Conservation (phyloP, 2,329 filamentous ascomycete species). For the Fusarium burgessii region DNA sequence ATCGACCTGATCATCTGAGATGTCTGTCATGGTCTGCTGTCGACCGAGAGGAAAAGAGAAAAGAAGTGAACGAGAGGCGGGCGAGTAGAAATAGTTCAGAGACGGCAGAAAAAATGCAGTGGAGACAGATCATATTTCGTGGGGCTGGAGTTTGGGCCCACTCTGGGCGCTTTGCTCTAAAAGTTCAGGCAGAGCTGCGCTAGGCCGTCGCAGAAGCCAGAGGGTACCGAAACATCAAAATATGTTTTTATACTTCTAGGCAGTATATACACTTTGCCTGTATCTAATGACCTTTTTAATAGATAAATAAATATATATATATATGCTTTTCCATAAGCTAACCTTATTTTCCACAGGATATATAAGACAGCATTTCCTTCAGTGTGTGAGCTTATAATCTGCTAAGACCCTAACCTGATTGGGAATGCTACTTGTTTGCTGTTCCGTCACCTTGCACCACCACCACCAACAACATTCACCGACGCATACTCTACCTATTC, state of each 20-base stretch:
- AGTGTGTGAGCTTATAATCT: too few relatives aligned
- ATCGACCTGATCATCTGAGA: constrained; percentile 49
- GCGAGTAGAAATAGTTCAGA: constrained; percentile 39
- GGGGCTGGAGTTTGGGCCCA: not conserved
- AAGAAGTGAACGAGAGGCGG: constrained; percentile 24
- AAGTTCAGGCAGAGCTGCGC: not conserved
- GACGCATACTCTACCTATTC: too few relatives aligned
- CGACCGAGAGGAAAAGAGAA: constrained; percentile 32
- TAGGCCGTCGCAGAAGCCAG: too few relatives aligned
- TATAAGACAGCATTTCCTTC: too few relatives aligned
- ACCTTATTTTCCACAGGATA: too few relatives aligned
- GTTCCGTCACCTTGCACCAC: not conserved
- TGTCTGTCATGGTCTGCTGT: constrained; percentile 48
- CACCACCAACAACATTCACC: not conserved
- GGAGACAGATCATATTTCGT: not conserved
- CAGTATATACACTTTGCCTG: too few relatives aligned
- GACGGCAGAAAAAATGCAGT: constrained; percentile 34
- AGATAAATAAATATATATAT: too few relatives aligned
- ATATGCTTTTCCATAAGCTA: too few relatives aligned
- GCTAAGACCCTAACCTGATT: not conserved
- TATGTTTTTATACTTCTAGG: too few relatives aligned
- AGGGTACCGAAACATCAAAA: too few relatives aligned
- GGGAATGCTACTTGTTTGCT: not conserved
- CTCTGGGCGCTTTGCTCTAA: not conserved
- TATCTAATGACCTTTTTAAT: too few relatives aligned